Base-by-base conservation (phyloP, 371 early-diverging fungal species). In the Syncephalis fuscata region DNA sequence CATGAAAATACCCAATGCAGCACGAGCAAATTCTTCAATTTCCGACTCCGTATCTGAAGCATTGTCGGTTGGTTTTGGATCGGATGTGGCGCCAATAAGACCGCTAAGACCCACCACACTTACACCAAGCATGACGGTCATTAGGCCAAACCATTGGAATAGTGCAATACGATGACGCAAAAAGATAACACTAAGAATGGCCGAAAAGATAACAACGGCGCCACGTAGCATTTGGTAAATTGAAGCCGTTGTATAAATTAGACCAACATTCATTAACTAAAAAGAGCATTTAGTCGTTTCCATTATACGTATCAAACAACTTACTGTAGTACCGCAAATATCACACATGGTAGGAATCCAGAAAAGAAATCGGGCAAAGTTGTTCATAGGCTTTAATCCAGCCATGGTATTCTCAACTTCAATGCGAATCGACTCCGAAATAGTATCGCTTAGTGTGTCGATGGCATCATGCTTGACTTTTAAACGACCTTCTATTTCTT, bases 181-280 rank as follows among this genome's bases (percentile, higher is more conserved):
- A 64, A 93, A 92, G 26, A 89, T 46, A 40, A 82, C 76, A 2
- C 88, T 88, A 47, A 92, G 74, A 15, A 81, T 44, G 15, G 90
- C 94, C 10, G 92, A 88, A 52, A 93, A 92, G 39, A 96, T 76
- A 17, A 96, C 94, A 39, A 93, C 84, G 1, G 86, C 80, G 11
- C 96, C 96, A 22, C 96, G 78, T 25, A 95, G 71, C 96, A 96
- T 96, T 67, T 92, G 93, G 66, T 96, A 96, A 2, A 93, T 78
- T 8, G 88, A 87, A 1, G 94, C 93, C 8, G 89, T 73, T 20
- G 88, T 86, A 56, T 82, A 82, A 50, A 96, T 71, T 49, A 96
- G 65, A 5, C 96, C 96, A 9, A 89, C 85, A 59, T 88, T 91
- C 92, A 96, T 91, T n/a, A 85, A 58, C 67, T 75, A 41, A 14